Conservation (phyloP, 495 filamentous ascomycete species). For the Chaetomidium leptoderma region DNA sequence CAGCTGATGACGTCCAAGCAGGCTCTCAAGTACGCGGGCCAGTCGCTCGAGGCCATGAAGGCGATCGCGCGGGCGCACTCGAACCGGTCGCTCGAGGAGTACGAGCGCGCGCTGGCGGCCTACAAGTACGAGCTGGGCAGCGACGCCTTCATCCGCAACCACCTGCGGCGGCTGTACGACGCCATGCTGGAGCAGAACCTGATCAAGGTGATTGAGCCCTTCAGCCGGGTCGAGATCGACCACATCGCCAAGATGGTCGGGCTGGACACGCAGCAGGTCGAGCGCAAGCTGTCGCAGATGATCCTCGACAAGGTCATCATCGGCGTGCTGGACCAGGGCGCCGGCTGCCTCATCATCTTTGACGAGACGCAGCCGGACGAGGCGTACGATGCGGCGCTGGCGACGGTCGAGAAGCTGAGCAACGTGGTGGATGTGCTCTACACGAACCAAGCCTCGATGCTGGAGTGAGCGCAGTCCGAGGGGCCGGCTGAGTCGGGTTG, state of each 20-base stretch:
- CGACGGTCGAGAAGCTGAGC: constrained; percentile 94
- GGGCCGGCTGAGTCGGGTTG: too few species aligned
- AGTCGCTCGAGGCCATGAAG: constrained; percentile 97
- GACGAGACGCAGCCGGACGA: constrained; percentile 92
- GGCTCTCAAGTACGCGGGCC: constrained; percentile 89
- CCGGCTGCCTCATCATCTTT: constrained; percentile 91
- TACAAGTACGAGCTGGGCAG: constrained; percentile 89
- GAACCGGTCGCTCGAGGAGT: constrained; percentile 91
- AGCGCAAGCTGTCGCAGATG: constrained; percentile 97
- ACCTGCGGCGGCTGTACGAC: constrained; percentile 90
- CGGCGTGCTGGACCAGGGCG: constrained; percentile 95
- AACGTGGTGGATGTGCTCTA: constrained; percentile 97
- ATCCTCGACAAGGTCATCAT: constrained; percentile 98
- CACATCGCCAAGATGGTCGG: constrained; percentile 97
- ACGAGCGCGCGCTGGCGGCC: constrained; percentile 82
- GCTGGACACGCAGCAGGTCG: constrained; percentile 91
- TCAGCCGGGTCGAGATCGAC: constrained; percentile 91
- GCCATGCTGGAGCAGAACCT: constrained; percentile 98
- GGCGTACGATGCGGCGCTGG: constrained; percentile 87
- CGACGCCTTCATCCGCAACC: constrained; percentile 91
- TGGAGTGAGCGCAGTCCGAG: constrained; percentile 58
- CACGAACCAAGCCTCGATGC: constrained; percentile 90
- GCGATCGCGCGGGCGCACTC: constrained; percentile 91
- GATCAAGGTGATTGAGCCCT: constrained; percentile 98
- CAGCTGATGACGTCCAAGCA: constrained; percentile 88